Evolutionary conservation across 2,329 filamentous ascomycete species (phyloP), one percentile per base, ranked within the genome.

Genomic region (Fusarium xyrophilum): DNA sequence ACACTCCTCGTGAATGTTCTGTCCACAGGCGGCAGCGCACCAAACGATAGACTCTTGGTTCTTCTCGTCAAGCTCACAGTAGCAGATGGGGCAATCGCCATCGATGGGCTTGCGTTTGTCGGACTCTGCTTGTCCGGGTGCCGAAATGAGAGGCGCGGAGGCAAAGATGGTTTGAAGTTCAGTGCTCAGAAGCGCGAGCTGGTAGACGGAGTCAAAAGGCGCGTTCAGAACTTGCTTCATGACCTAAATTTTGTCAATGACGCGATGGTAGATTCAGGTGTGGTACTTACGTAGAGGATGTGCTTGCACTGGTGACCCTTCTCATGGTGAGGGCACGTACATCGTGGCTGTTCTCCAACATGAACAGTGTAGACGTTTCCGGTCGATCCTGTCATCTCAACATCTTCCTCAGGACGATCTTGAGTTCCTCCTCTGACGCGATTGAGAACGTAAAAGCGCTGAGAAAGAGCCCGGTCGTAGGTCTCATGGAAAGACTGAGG

Each of bases 271-370:
- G 1, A 12, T 9, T 2, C 15, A 27, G 33, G 7, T 1, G 6
- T 12, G 23, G 9, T 11, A 76, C 79, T 40, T 70, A 85, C 85
- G 71, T 88, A 91, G 43, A 90, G 64, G 28, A 88, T 79, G 69
- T 91, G 89, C 72, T 91, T 91, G 83, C 89, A 90, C 64, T 89
- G 86, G 33, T 86, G 82, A 1, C 86, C 85, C 35, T 81, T 81
- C 28, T 62, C 69, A 2, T 81, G 82, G 59, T 89, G 83, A 2
- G 87, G 86, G 63, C 88, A 90, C 50, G 82, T 79, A 74, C 88
- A 90, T 0, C 70, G 78, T 0, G 87, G 85, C 21, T 81, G 71
- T n/a, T 80, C 80, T 6, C 79, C 78, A 54, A 91, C 83, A 35
- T 77, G 77, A 33, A 91, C 83, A 1, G 77, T 84, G 75, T 91